Base-by-base conservation (phyloP, 2,329 filamentous ascomycete genomes). In the Colletotrichum zoysiae region DNA sequence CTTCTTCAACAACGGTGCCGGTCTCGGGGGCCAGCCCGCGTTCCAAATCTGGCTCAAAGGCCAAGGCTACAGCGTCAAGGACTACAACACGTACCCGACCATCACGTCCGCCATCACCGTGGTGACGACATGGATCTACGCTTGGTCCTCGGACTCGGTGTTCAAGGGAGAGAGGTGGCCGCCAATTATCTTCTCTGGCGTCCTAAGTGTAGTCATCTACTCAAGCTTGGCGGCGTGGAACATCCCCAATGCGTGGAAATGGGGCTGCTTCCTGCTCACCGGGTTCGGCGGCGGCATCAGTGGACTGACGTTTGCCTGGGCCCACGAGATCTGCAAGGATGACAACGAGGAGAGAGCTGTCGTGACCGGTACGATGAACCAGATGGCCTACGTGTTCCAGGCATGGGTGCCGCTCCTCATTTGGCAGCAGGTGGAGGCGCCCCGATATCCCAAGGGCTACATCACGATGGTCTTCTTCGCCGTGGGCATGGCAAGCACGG, bases 361-460 rank as follows among this genome's bases (percentile, higher is more conserved):
- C 5, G 89, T 93, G 0, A 86, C 91, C 0, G 91, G 85, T 0
- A 81, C 84, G 20, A 93, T 93, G 89, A 93, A 93, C 71, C 87
- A 91, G 77, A 86, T 93, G 82, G 90, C 90, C 0, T 92, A 92
- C 71, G 89, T 92, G 1, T 80, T 93, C 55, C 90, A 93, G 76
- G 89, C 90, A 0, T 93, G 91, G 91, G 78, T 93, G 53, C 91
- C 91, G 8, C 83, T 91, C 42, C 77, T 92, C 11, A 85, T 92
- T 12, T 92, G 90, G 90, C 87, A 90, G 79, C 88, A 90, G 76
- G 83, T 90, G 0, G 89, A 92, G 68, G 88, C 86, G 0, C 90
- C 90, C 0, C 74, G 81, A 55, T 92, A 92, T 67, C 82, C 80
- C 0, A 91, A 91, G 75, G 90, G 90, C 0, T 91, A 86, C 62